Evolutionary conservation across 768 basidiomycete genomes (phyloP), one percentile per base, ranked within the genome.

Genomic region (Tulasnella sp.): DNA sequence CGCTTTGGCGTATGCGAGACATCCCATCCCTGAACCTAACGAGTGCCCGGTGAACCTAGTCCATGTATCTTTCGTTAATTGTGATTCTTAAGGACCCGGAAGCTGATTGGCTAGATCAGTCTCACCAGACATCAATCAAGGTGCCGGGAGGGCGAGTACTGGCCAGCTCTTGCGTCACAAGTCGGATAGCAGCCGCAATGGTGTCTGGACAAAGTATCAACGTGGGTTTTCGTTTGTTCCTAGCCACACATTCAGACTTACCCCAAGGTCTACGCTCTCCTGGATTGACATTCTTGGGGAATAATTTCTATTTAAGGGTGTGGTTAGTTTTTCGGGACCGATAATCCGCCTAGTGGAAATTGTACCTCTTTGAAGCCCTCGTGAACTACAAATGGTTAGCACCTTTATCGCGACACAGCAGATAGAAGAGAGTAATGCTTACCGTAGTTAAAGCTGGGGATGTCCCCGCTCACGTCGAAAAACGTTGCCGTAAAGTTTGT

Each of bases 11-110:
- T 80, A 80, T 23, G 75, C 79, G 35, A 80, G 57, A 26, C 46
- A 73, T n/a, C 79, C 79, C 32, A 76, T 80, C 11, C 79, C 79
- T 11, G 79, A 70, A n/a, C 79, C 79, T 7, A 80, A 72, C 5
- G 70, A 78, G 46, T 80, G 79, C 18, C 79, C 79, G 73, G 79
- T 80, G 57, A 79, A 74, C 79, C 79, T 79, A 18, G 57, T 39
- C 10, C 4, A 29, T 37, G 42, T 23, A 32, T 51, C 48, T 32
- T 32, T 37, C 18, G 37, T 79, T 55, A 79, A 20, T 20, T 0
- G 9, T 7, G 13, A 80, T 32, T 37, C 23, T 39, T 6, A 20
- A 20, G 11, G 39, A 70, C n/a, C n/a, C n/a, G 42, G 10, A 44
- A 76, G 61, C 74, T 32, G 9, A 37, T 32, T 70, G 10, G 10